Evolutionary conservation across 78 protist species (phyloP), one percentile per base, ranked within the genome.

Genomic region (Carpediemonas membranifera): DNA sequence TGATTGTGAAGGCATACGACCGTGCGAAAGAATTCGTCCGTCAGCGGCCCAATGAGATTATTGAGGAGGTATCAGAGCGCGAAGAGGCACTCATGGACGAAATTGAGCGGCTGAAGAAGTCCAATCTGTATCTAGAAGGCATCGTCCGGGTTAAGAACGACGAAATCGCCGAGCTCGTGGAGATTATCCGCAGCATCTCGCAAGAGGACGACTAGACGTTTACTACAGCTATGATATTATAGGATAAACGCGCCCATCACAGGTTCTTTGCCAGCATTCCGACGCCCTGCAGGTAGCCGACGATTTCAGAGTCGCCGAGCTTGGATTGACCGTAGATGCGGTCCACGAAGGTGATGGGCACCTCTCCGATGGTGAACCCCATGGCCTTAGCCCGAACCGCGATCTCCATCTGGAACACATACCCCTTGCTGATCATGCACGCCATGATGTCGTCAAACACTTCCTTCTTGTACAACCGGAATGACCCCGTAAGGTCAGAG

Each of bases 371-470:
- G 19, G 60, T 76, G 56, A 58, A 82, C 27, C 73, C 73, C 13
- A 63, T 57, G 36, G 51, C 63, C 50, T 73, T 57, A 18, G 94
- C 92, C 18, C 92, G 57, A 16, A 79, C 84, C 52, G 83, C 74
- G 66, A 90, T 87, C 63, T 84, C 94, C 85, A 90, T 83, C 65
- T 90, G 94, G 76, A 90, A 90, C 25, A 75, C 82, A 31, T 83
- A 90, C 19, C 91, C 94, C 68, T 80, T 85, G 43, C 90, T 61
- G 33, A 59, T 55, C 18, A 72, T 61, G 30, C n/a, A 47, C 24
- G 72, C 58, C 30, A 90, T 55, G 35, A 85, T n/a, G 15, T 54
- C 50, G 27, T 74, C 80, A 19, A 90, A 71, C 11, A 85, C 92
- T 1, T 72, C 74, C 37, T 68, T 68, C 63, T 77, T 66, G 75